Evolutionary conservation across 306 rosid species (phyloP).

Genomic region (Glycine soja): DNA sequence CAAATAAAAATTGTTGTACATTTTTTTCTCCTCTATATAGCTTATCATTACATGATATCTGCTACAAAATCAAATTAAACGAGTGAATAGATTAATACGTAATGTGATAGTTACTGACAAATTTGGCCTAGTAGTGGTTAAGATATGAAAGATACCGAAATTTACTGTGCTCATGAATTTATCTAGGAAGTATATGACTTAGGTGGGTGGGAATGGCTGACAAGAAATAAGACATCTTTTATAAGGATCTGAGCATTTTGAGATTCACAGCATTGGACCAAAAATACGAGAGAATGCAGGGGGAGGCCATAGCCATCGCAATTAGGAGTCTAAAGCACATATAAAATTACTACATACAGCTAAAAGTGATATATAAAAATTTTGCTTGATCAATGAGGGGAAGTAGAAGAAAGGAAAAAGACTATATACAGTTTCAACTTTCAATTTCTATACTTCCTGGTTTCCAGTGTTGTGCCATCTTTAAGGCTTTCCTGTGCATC

Average conservation of each 20-base stretch:
- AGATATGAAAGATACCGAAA: background rate
- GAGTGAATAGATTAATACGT: too few species aligned
- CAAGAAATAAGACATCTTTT: constrained; percentile 5
- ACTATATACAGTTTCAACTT: constrained; percentile 79
- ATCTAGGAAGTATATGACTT: background rate
- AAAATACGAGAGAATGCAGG: constrained; percentile 29
- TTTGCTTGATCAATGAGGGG: constrained; percentile 41
- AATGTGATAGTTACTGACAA: background rate
- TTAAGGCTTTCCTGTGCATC: constrained; percentile 95
- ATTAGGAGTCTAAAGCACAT: constrained; percentile 38
- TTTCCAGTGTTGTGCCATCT: constrained; percentile 87
- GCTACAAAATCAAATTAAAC: too few species aligned
- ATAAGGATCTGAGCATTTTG: constrained; percentile 35
- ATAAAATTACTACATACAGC: constrained; percentile 56
- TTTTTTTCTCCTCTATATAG: too few species aligned
- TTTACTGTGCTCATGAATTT: background rate
- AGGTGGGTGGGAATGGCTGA: background rate
- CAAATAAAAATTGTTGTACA: too few species aligned
- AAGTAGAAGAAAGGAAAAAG: constrained; percentile 43
- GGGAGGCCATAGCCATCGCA: constrained; percentile 8
- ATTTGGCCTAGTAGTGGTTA: background rate
- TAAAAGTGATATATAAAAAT: constrained; percentile 28
- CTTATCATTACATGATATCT: too few species aligned
- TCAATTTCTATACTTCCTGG: constrained; percentile 69
- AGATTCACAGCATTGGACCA: constrained; percentile 45